phyloP scores from a whole-genome alignment of 768 basidiomycete species.

The Mrakia hoshinonis region DNA sequence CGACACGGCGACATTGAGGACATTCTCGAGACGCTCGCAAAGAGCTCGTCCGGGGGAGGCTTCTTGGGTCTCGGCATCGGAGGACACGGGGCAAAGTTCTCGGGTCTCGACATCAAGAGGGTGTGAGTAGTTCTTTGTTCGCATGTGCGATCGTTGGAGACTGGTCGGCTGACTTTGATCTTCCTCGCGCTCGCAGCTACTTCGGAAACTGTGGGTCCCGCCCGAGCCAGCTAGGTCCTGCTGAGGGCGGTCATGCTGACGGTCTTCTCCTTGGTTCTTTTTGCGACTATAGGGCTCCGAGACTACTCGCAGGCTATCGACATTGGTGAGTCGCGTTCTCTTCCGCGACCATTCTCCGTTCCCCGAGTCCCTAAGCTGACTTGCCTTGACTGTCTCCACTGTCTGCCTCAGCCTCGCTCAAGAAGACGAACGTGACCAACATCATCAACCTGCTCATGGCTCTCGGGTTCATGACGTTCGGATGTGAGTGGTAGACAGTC shows the following conservation, averaged over 20 bases:
- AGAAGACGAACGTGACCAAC: constrained; percentile 60
- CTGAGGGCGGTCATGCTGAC: background rate
- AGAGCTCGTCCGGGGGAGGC: constrained; percentile 23
- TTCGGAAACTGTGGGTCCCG: constrained; percentile 37
- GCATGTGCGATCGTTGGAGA: constrained; percentile 52
- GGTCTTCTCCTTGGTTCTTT: background rate
- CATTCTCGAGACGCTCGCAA: constrained; percentile 48
- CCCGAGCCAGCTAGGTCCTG: background rate
- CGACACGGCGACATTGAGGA: constrained; percentile 81
- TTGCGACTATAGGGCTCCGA: constrained; percentile 1
- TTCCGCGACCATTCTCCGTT: constrained; percentile 21
- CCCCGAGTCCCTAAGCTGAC: background rate
- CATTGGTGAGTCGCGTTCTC: constrained; percentile 31
- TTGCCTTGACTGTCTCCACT: background rate
- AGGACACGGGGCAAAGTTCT: constrained; percentile 60
- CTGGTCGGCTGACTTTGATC: constrained; percentile 43
- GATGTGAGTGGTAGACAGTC: constrained; percentile 36
- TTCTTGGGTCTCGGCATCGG: constrained; percentile 15
- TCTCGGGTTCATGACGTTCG: constrained; percentile 67
- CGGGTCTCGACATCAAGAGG: constrained; percentile 66
- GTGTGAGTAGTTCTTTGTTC: constrained; percentile 41
- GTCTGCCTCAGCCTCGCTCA: constrained; percentile 41
- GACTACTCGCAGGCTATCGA: constrained; percentile 65
- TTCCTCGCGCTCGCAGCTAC: constrained; percentile 28
- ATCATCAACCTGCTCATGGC: constrained; percentile 83